A percentile compares a stretch with the other conserved stretches of the same genome.
Conservation (phyloP, 805 yeast genomes). For the Saturnispora zaruensis region DNA sequence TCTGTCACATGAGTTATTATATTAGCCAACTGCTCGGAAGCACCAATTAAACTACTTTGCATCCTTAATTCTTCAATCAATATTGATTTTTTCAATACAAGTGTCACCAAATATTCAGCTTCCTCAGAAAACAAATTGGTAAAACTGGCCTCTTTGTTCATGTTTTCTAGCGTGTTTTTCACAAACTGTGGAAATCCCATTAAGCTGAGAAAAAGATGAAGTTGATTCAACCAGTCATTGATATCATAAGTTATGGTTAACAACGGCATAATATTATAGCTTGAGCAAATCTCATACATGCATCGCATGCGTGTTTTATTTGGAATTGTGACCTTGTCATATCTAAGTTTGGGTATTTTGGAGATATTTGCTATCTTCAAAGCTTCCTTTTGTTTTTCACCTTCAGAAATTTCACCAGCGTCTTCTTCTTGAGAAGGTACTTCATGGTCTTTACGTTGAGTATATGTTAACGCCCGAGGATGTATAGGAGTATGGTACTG, state of each 20-base stretch:
- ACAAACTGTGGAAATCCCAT: constrained; percentile 1
- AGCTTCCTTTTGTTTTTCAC: neutral
- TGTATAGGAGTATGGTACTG: too few species aligned
- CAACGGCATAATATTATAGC: neutral
- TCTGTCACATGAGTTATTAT: neutral
- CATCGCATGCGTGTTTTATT: neutral
- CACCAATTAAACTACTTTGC: constrained; percentile 3
- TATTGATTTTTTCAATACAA: neutral
- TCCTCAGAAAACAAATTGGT: neutral
- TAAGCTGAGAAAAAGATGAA: neutral
- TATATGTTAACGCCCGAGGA: neutral
- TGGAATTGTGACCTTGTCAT: neutral
- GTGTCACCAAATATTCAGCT: neutral
- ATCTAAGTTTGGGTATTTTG: neutral
- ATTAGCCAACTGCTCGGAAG: constrained; percentile 5
- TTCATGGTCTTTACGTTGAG: neutral
- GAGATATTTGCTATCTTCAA: neutral
- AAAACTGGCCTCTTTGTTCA: neutral
- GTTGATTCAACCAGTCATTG: constrained; percentile 1
- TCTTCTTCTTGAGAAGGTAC: neutral
- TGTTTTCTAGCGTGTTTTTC: neutral
- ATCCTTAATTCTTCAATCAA: neutral
- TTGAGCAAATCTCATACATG: neutral
- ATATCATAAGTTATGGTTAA: neutral
- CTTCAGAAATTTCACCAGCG: neutral